Conservation (phyloP, 2,329 filamentous ascomycete genomes). For the Sporothrix euskadiensis region DNA sequence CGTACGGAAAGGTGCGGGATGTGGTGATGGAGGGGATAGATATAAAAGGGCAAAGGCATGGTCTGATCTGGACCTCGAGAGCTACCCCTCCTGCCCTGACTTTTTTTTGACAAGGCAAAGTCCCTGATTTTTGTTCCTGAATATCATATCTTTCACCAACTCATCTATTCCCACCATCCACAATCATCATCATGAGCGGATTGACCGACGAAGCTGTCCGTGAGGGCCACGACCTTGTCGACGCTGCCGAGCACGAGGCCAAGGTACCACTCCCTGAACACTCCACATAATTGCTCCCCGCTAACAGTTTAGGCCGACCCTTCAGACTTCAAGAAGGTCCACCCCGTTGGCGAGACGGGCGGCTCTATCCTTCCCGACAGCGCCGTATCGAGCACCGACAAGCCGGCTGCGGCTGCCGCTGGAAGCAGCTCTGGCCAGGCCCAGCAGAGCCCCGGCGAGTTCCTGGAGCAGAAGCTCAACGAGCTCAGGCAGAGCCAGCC, state of each 20-base stretch:
- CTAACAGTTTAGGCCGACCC: constrained; percentile 8
- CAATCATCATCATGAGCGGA: background rate
- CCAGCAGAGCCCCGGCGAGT: background rate
- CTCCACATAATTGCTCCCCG: background rate
- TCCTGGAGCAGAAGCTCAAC: background rate
- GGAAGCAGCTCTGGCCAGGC: background rate
- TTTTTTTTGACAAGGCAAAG: background rate
- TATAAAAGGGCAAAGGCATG: background rate
- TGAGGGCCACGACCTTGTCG: constrained; percentile 18
- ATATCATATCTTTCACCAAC: background rate
- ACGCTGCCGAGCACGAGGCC: constrained; percentile 16
- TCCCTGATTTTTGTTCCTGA: background rate
- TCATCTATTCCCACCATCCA: background rate
- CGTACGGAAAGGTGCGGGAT: background rate
- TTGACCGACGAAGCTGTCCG: background rate
- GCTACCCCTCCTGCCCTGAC: background rate
- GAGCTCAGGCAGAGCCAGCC: background rate
- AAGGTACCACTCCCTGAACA: background rate
- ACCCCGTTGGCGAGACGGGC: constrained; percentile 1
- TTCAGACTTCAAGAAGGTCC: constrained; percentile 13
- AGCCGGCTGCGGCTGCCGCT: background rate
- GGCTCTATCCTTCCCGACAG: background rate
- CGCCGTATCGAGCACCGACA: background rate
- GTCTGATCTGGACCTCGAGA: background rate
- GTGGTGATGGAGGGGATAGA: background rate